phyloP scores from a whole-genome alignment of 129 eudicot genomes.

The Pulicaria dysenterica region DNA sequence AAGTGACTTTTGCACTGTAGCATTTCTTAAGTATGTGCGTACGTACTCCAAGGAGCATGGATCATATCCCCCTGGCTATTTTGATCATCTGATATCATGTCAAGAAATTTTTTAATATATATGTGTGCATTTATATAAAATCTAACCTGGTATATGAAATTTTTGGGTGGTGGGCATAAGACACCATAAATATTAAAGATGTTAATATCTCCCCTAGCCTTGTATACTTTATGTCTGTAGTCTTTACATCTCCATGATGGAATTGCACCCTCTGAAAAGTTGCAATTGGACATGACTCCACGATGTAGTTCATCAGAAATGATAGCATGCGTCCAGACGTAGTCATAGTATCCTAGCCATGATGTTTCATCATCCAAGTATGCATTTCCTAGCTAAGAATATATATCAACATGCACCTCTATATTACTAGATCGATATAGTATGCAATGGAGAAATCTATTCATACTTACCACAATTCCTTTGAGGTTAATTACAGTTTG shows the following conservation, averaged over 20 bases:
- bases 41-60: too few species aligned
- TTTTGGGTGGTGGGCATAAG: conserved; percentile 3
- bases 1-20: too few species aligned
- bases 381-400: not conserved
- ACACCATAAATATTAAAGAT: not conserved
- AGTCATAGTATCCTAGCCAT: not conserved
- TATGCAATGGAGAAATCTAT: not conserved
- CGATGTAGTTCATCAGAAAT: not conserved
- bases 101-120: not conserved
- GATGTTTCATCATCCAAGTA: not conserved
- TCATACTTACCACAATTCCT: conserved; percentile 67
- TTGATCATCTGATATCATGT: too few species aligned
- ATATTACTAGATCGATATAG: too few species aligned
- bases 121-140: not conserved
- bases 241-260: not conserved
- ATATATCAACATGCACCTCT: not conserved
- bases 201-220: not conserved
- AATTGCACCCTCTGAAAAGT: not conserved
- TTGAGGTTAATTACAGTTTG: conserved; percentile 60
- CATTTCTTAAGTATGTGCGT: too few species aligned
- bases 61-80: too few species aligned
- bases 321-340: not conserved
- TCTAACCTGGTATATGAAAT: not conserved
- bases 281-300: not conserved
- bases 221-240: not conserved